Evolutionary conservation across 176 grass and related monocot species (phyloP).

Genomic region (Avena insularis): DNA sequence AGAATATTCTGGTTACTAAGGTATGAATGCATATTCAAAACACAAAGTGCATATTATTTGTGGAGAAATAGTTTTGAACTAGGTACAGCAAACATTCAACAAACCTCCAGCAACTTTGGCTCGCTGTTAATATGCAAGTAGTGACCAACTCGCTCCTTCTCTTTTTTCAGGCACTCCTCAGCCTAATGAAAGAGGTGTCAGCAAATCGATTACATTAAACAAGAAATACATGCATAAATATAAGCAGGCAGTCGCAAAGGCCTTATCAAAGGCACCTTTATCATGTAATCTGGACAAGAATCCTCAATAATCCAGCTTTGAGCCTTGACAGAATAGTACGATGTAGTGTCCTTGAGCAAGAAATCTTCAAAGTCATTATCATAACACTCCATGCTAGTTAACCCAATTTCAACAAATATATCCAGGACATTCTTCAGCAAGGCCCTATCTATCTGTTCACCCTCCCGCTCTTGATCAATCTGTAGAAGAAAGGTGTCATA

Average conservation of each 20-base stretch:
- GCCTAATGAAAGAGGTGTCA: slow-evolving; percentile 62
- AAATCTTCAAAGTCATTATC: slow-evolving; percentile 88
- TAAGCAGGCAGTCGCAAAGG: not conserved
- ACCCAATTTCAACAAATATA: slow-evolving; percentile 96
- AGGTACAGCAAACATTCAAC: slow-evolving; percentile 27
- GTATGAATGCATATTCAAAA: not conserved
- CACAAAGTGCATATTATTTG: not conserved
- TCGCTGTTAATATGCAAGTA: slow-evolving; percentile 95
- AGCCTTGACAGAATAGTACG: slow-evolving; percentile 94
- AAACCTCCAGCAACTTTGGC: slow-evolving; percentile 92
- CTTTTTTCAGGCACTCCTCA: slow-evolving; percentile 87
- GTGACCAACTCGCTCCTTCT: slow-evolving; percentile 93
- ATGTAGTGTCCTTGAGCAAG: slow-evolving; percentile 87
- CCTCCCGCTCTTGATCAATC: slow-evolving; percentile 97
- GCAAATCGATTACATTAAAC: slow-evolving; percentile 10
- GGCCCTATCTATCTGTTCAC: slow-evolving; percentile 88
- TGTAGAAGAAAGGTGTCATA: slow-evolving; percentile 41
- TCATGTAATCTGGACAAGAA: slow-evolving; percentile 95
- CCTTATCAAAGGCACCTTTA: slow-evolving; percentile 67
- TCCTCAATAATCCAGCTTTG: slow-evolving; percentile 95
- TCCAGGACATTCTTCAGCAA: slow-evolving; percentile 94
- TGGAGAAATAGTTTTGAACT: not conserved
- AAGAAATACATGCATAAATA: not conserved
- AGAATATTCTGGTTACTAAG: not conserved
- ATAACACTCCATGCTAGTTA: slow-evolving; percentile 82